A percentile compares a stretch with the other conserved stretches of the same genome.
Conservation (phyloP, 129 eudicot genomes). For the Artemisia annua region DNA sequence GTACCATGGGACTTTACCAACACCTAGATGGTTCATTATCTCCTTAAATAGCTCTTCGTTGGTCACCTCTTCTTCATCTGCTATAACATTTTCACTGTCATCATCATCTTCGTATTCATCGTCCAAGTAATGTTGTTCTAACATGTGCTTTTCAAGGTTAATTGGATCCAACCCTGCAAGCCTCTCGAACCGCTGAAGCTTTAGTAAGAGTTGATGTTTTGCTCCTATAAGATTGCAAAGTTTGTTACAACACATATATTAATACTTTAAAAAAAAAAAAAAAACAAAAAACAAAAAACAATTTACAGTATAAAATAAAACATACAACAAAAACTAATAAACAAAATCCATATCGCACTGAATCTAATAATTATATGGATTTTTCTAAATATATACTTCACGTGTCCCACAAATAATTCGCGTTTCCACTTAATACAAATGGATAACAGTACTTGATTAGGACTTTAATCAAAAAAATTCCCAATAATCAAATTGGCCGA, state of each 20-base stretch:
- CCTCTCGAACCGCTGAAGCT: constrained; percentile 78
- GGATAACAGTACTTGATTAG: constrained; percentile 19
- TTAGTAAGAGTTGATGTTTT: constrained; percentile 67
- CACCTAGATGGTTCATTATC: constrained; percentile 34
- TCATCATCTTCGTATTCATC: constrained; percentile 46
- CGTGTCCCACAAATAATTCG: constrained; percentile 38
- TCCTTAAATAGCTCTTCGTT: constrained; percentile 30
- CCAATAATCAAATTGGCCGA: constrained; percentile 28
- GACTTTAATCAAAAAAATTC: constrained; percentile 7
- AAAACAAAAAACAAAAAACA: no score
- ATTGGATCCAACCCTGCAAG: constrained; percentile 82
- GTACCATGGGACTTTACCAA: constrained; percentile 50
- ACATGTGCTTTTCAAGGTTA: constrained; percentile 79
- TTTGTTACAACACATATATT: background rate
- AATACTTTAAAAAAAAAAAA: background rate
- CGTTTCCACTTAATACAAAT: constrained; percentile 25
- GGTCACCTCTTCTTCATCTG: constrained; percentile 11
- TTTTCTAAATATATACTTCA: constrained; percentile 7
- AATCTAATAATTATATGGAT: no score
- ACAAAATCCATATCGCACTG: background rate
- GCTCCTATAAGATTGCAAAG: constrained; percentile 47
- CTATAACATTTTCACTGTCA: constrained; percentile 23
- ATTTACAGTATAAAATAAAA: background rate
- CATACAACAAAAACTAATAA: background rate
- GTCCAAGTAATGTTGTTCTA: constrained; percentile 48